A percentile compares a stretch with the other conserved stretches of the same genome.
Evolutionary conservation across 2,329 filamentous ascomycete species (phyloP).

Genomic region (Pseudogymnoascus sp.): DNA sequence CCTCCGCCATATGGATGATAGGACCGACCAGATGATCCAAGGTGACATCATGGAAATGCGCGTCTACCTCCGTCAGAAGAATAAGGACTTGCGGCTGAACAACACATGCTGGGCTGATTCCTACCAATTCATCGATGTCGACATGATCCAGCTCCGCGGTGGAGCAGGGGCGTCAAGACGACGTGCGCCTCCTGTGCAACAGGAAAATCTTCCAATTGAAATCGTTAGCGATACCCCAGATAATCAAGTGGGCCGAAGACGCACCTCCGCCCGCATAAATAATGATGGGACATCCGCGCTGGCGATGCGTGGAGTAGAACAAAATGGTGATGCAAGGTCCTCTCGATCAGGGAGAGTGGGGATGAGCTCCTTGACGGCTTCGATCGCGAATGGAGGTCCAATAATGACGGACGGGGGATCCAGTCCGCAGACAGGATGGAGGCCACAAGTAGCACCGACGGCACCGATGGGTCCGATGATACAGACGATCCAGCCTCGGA

Average conservation of each 20-base stretch:
- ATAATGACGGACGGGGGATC: not conserved
- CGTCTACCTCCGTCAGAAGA: constrained; percentile 22
- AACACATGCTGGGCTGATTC: constrained; percentile 26
- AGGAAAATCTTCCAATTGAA: not conserved
- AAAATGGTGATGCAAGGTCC: not conserved
- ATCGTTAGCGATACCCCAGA: not conserved
- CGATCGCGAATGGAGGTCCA: not conserved
- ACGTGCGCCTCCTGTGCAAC: not conserved
- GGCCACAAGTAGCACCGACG: not conserved
- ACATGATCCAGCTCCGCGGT: constrained; percentile 10
- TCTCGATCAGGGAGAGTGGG: not conserved
- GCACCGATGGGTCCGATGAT: not conserved
- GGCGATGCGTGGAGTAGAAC: not conserved
- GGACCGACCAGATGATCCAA: constrained; percentile 24
- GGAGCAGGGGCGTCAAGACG: not conserved
- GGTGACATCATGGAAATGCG: constrained; percentile 28
- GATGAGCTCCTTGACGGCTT: not conserved
- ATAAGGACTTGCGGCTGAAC: constrained; percentile 29
- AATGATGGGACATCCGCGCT: not conserved
- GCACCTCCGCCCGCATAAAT: not conserved
- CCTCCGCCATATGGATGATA: constrained; percentile 23
- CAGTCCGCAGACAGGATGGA: not conserved
- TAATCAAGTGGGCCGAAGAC: not conserved
- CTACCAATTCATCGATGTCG: constrained; percentile 25
- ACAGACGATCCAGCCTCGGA: not conserved